These are phyloP conservation scores for Pseudevernia furfuracea DNA, from an alignment of 495 filamentous ascomycete genomes.

Conservation along the genomic window DNA sequence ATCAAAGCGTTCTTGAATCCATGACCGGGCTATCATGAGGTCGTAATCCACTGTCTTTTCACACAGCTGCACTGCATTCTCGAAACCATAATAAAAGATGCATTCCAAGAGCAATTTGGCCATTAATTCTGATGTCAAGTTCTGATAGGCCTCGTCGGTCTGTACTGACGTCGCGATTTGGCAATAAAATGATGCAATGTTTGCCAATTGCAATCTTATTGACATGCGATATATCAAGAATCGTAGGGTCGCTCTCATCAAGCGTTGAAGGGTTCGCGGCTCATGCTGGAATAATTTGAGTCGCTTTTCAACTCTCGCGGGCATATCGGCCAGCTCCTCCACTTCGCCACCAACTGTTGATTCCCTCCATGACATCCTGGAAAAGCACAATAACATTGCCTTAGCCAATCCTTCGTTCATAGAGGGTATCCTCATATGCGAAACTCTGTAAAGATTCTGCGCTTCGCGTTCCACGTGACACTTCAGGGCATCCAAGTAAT, in stretches of 20 bases:
- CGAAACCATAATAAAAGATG: neutral
- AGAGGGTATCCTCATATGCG: neutral
- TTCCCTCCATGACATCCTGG: neutral
- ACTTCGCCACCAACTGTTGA: neutral
- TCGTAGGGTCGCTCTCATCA: neutral
- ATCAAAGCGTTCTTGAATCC: neutral
- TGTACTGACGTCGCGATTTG: neutral
- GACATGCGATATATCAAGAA: neutral
- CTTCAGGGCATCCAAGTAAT: neutral
- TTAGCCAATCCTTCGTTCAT: neutral
- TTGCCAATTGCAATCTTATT: neutral
- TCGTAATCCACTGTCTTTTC: neutral
- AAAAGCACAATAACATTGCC: neutral
- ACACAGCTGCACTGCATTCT: neutral
- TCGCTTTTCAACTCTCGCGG: neutral
- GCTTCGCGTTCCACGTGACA: neutral
- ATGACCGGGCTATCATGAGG: neutral
- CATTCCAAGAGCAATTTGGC: neutral
- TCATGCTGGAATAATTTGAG: neutral
- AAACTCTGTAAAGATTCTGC: neutral
- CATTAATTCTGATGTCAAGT: neutral
- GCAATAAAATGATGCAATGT: neutral
- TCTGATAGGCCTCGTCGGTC: neutral
- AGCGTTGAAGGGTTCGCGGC: neutral
- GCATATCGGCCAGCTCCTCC: neutral